These are phyloP conservation scores for Candida krabiensis DNA, from an alignment of 805 yeast species.

Conservation along the genomic window DNA sequence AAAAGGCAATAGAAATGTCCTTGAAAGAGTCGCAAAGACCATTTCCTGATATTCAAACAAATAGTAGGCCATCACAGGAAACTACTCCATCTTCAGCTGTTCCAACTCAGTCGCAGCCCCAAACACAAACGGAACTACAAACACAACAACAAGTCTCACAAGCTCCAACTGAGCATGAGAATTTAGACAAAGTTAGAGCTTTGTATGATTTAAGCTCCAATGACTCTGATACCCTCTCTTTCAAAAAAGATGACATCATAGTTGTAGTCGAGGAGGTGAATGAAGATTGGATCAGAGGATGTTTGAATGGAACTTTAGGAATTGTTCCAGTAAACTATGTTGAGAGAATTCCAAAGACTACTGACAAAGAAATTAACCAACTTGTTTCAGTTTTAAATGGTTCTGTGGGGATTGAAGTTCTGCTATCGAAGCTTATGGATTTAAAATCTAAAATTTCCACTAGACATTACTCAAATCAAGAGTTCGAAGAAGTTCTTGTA, in stretches of 20 bases:
- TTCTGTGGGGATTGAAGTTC: constrained; percentile 65
- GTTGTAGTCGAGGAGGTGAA: constrained; percentile 85
- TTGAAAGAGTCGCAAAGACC: constrained; percentile 55
- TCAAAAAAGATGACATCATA: constrained; percentile 83
- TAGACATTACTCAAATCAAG: constrained; percentile 34
- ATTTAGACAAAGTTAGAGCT: constrained; percentile 61
- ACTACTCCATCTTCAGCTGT: constrained; percentile 6
- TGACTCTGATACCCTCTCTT: constrained; percentile 86
- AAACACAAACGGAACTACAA: constrained; percentile 16
- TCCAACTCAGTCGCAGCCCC: constrained; percentile 7
- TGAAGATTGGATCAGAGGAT: constrained; percentile 95
- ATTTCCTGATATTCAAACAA: constrained; percentile 8
- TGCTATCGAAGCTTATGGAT: constrained; percentile 54
- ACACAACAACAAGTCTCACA: constrained; percentile 20
- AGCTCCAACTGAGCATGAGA: constrained; percentile 13
- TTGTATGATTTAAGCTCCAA: constrained; percentile 75
- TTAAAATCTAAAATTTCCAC: constrained; percentile 34
- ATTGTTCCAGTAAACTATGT: constrained; percentile 94
- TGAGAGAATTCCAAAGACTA: constrained; percentile 67
- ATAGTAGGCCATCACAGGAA: too few relatives aligned
- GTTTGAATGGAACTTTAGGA: constrained; percentile 76
- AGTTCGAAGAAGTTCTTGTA: constrained; percentile 35
- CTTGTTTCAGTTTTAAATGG: constrained; percentile 51
- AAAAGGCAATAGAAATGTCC: constrained; percentile 72
- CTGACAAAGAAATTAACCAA: constrained; percentile 54